These are phyloP conservation scores for Saccharomycopsis schoenii DNA, from an alignment of 805 yeast species.

Conservation along the genomic window DNA sequence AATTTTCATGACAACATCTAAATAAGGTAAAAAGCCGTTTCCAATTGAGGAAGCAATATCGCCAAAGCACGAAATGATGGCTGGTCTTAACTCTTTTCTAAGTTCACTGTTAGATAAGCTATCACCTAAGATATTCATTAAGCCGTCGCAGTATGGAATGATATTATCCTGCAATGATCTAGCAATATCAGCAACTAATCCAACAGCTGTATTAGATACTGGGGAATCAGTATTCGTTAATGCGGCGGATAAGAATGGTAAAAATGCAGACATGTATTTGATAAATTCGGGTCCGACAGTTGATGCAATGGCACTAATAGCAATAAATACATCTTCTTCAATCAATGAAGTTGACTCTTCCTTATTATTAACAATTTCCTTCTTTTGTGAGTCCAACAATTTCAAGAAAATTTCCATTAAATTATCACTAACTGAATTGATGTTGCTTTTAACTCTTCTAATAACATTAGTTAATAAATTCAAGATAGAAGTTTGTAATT, in stretches of 20 bases:
- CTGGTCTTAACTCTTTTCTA: slow-evolving; percentile 75
- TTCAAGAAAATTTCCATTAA: slow-evolving; percentile 77
- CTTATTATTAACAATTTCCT: slow-evolving; percentile 37
- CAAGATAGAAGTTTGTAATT: slow-evolving; percentile 70
- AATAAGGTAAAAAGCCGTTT: slow-evolving; percentile 60
- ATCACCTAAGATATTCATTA: slow-evolving; percentile 76
- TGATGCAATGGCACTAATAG: slow-evolving; percentile 81
- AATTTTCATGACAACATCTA: slow-evolving; percentile 70
- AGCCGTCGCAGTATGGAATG: slow-evolving; percentile 63
- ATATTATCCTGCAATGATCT: slow-evolving; percentile 74
- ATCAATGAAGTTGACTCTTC: slow-evolving; percentile 39
- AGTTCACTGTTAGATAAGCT: slow-evolving; percentile 58
- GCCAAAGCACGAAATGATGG: slow-evolving; percentile 87
- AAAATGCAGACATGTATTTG: slow-evolving; percentile 69
- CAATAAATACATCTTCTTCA: slow-evolving; percentile 91
- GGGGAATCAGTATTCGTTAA: slow-evolving; percentile 75
- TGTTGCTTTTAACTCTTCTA: slow-evolving; percentile 65
- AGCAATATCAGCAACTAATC: slow-evolving; percentile 87
- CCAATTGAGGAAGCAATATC: slow-evolving; percentile 91
- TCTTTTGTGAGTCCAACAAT: slow-evolving; percentile 48
- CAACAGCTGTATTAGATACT: slow-evolving; percentile 83
- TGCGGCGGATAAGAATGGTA: slow-evolving; percentile 75
- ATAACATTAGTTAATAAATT: slow-evolving; percentile 74
- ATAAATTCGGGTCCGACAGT: slow-evolving; percentile 64
- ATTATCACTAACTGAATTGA: slow-evolving; percentile 61